Conservation (phyloP, 192 early-diverging fungal genomes). For the Phycomyces blakesleeanus region DNA sequence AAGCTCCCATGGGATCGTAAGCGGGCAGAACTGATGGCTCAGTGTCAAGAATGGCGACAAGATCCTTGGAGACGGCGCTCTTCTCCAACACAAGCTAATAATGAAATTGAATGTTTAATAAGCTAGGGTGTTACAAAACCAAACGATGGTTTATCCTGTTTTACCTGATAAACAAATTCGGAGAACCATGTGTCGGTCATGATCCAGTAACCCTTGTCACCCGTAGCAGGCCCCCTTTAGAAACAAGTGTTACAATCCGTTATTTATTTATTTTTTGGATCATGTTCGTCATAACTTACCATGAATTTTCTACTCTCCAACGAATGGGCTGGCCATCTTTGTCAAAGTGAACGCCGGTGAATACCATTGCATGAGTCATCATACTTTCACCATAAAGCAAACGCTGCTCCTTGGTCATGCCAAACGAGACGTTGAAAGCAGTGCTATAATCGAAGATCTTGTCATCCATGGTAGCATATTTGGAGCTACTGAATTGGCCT, state of each 20-base stretch:
- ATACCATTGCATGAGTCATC: slow-evolving; percentile 83
- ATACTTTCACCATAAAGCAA: slow-evolving; percentile 65
- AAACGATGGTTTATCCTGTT: not conserved
- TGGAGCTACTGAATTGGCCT: slow-evolving; percentile 48
- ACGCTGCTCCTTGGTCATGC: slow-evolving; percentile 62
- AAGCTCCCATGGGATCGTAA: slow-evolving; percentile 75
- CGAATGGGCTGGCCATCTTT: slow-evolving; percentile 60
- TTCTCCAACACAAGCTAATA: slow-evolving; percentile 68
- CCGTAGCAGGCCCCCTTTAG: slow-evolving; percentile 53
- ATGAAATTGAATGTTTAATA: not conserved
- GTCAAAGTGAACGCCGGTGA: slow-evolving; percentile 69
- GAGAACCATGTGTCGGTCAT: slow-evolving; percentile 77
- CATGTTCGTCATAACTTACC: slow-evolving; percentile 20
- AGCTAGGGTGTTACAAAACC: too few species aligned
- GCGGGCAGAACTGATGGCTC: slow-evolving; percentile 65
- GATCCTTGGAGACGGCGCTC: slow-evolving; percentile 51
- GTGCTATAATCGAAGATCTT: slow-evolving; percentile 61
- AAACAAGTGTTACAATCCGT: not conserved
- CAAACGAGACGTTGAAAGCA: slow-evolving; percentile 59
- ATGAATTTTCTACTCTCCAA: slow-evolving; percentile 74
- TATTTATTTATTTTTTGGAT: too few species aligned
- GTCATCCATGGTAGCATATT: slow-evolving; percentile 59
- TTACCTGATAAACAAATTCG: slow-evolving; percentile 70
- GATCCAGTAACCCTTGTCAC: slow-evolving; percentile 72
- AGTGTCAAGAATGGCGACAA: slow-evolving; percentile 59